phyloP scores from a whole-genome alignment of 2,329 filamentous ascomycete species.

The Lojkania enalia region DNA sequence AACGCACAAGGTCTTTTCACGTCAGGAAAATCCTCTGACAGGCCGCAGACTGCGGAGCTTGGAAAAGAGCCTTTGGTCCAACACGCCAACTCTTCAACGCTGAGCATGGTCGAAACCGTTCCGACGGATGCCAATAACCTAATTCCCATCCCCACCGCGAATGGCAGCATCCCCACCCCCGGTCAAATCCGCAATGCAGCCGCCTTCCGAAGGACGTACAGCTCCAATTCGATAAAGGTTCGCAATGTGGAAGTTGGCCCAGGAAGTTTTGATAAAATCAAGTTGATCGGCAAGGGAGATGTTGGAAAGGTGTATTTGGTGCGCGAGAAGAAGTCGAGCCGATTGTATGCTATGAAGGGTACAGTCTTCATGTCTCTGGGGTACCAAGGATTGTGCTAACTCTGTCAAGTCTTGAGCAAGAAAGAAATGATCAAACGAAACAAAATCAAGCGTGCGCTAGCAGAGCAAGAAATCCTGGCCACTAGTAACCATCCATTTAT shows the following conservation, averaged over 20 bases:
- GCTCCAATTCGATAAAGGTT: constrained; percentile 98
- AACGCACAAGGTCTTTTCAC: constrained; percentile 93
- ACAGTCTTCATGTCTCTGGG: constrained; percentile 32
- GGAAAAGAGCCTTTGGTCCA: constrained; percentile 77
- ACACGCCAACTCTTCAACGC: constrained; percentile 55
- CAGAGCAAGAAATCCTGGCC: constrained; percentile 95
- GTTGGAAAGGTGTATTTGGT: constrained; percentile 98
- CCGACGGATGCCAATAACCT: constrained; percentile 33
- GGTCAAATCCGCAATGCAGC: constrained; percentile 67
- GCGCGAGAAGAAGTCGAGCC: constrained; percentile 93
- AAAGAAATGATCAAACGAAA: constrained; percentile 99
- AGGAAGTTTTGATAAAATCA: constrained; percentile 98
- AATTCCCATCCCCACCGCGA: constrained; percentile 39
- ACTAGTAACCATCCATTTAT: constrained; percentile 99
- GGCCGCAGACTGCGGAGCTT: constrained; percentile 82
- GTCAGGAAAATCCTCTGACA: constrained; percentile 52
- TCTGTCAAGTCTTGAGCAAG: constrained; percentile 81
- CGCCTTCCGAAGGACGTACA: constrained; percentile 92
- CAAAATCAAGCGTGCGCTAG: constrained; percentile 98
- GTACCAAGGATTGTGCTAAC: constrained; percentile 27
- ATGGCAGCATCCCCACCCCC: constrained; percentile 64
- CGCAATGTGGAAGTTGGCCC: constrained; percentile 95
- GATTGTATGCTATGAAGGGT: constrained; percentile 99
- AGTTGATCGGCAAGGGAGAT: constrained; percentile 97
- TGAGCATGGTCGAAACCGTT: constrained; percentile 58